phyloP scores from a whole-genome alignment of 169 alveolate species.

The Plasmodium coatneyi region DNA sequence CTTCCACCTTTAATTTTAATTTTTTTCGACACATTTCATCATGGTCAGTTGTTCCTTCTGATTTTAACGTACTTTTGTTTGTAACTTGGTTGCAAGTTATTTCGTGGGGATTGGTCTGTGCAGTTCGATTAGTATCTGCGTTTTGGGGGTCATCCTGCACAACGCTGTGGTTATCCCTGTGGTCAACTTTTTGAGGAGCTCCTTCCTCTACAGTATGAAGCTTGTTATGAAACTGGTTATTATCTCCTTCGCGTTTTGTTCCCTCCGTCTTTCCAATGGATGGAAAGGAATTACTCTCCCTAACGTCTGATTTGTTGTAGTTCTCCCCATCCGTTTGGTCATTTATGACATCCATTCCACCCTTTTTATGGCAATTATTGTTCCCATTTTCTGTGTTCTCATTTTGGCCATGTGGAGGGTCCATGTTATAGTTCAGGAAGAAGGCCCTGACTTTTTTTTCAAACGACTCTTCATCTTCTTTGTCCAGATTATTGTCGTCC shows the following conservation, averaged over 20 bases:
- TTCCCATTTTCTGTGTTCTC: neutral
- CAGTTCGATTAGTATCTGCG: neutral
- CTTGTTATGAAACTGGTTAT: neutral
- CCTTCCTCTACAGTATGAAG: neutral
- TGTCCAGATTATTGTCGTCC: slow-evolving; percentile 22
- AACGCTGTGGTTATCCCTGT: neutral
- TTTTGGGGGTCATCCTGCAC: neutral
- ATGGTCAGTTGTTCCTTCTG: neutral
- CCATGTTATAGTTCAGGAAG: slow-evolving; percentile 38
- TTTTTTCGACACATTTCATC: neutral
- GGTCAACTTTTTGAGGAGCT: neutral
- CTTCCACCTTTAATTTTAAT: slow-evolving; percentile 2
- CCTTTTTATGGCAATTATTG: slow-evolving; percentile 8
- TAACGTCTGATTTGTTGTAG: neutral
- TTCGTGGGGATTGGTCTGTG: neutral
- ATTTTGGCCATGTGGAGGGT: slow-evolving; percentile 14
- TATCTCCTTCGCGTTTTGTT: neutral
- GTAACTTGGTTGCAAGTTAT: neutral
- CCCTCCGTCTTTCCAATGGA: neutral
- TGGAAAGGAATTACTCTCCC: neutral
- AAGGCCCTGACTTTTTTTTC: slow-evolving; percentile 42
- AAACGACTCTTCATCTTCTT: slow-evolving; percentile 30
- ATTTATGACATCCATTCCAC: neutral
- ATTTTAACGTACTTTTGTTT: neutral
- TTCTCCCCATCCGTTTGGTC: slow-evolving; percentile 5